Percentiles rank a stretch among this genome's conserved stretches.
Evolutionary conservation across 495 filamentous ascomycete genomes (phyloP).

Genomic region (Lasiosphaeria hispida): DNA sequence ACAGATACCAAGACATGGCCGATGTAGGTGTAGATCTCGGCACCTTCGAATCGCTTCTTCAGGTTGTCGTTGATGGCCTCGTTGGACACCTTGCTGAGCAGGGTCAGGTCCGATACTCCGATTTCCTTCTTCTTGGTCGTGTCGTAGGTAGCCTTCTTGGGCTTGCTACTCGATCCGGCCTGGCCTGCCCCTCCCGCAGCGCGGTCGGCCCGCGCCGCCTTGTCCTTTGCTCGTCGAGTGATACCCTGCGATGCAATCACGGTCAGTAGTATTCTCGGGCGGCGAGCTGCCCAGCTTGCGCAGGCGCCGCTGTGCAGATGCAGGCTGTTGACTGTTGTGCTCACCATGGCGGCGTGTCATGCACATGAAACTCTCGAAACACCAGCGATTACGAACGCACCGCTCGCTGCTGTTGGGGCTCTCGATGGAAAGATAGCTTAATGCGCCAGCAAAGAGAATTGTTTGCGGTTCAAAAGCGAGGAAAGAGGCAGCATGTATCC

Average conservation of each 20-base stretch:
- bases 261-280: constrained; percentile 12
- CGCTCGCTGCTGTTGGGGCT: no score
- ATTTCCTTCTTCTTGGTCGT: constrained; percentile 98
- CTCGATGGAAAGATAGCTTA: no score
- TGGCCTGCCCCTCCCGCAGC: constrained; percentile 47
- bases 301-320: neutral
- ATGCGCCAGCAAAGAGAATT: no score
- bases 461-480: no score
- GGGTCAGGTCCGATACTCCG: constrained; percentile 93
- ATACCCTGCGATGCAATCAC: constrained; percentile 45
- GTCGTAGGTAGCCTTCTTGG: constrained; percentile 95
- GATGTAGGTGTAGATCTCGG: constrained; percentile 99
- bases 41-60: constrained; percentile 94
- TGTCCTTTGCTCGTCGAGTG: constrained; percentile 55
- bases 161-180: constrained; percentile 59
- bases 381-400: constrained; percentile 6
- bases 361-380: constrained; percentile 18
- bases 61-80: constrained; percentile 99
- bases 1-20: constrained; percentile 99
- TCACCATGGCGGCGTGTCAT: constrained; percentile 32
- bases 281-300: neutral
- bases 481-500: no score
- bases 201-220: constrained; percentile 63
- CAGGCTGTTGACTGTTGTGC: no score
- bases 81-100: constrained; percentile 97